Percentiles rank a stretch among this genome's conserved stretches.
These are phyloP conservation scores for Chlorella sp. DNA, from an alignment of 139 green algal genomes.

Conservation along the genomic window DNA sequence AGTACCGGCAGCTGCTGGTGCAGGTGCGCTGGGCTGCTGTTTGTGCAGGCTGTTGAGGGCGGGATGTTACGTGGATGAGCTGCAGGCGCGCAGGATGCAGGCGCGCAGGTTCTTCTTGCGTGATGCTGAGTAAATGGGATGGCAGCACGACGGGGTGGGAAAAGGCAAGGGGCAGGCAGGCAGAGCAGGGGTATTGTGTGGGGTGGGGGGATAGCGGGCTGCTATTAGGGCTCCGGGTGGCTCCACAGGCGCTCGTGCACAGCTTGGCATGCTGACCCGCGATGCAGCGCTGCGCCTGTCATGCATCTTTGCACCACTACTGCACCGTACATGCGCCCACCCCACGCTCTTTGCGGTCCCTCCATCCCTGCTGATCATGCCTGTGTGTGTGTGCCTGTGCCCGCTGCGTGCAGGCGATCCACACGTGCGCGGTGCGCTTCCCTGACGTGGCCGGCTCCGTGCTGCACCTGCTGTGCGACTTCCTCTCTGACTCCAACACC, in stretches of 20 bases:
- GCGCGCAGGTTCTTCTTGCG: too few relatives aligned
- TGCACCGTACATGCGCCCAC: too few relatives aligned
- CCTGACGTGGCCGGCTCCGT: constrained; percentile 92
- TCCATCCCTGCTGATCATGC: too few relatives aligned
- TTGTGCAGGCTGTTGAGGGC: neutral
- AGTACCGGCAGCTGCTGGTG: constrained; percentile 97
- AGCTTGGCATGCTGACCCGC: neutral
- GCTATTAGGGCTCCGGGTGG: too few relatives aligned
- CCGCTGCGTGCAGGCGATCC: constrained; percentile 76
- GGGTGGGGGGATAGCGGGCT: too few relatives aligned
- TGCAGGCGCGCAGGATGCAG: neutral
- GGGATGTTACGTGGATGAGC: neutral
- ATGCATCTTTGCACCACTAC: too few relatives aligned
- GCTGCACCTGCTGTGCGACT: constrained; percentile 98
- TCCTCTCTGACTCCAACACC: constrained; percentile 91
- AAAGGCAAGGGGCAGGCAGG: too few relatives aligned
- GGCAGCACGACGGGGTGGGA: too few relatives aligned
- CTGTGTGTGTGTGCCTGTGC: too few relatives aligned
- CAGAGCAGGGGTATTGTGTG: too few relatives aligned
- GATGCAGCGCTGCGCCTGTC: neutral
- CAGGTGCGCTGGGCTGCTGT: neutral
- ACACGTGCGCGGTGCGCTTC: constrained; percentile 95
- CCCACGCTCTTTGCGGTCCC: too few relatives aligned
- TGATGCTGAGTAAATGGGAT: too few relatives aligned
- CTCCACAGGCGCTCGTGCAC: neutral